Conservation (phyloP, 495 filamentous ascomycete species). For the Endocarpon pusillum region DNA sequence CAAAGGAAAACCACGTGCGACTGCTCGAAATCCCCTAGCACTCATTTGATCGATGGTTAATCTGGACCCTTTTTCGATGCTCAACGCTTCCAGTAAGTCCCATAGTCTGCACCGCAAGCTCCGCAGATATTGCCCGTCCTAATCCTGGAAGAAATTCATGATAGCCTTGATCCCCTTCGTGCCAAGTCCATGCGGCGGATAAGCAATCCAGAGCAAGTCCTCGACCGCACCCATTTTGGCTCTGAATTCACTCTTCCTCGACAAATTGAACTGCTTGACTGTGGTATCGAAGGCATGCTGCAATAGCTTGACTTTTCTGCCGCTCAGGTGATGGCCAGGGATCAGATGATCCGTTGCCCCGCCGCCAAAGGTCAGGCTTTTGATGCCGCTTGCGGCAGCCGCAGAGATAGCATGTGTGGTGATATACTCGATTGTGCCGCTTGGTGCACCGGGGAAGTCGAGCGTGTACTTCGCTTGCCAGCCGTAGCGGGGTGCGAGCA, state of each 20-base stretch:
- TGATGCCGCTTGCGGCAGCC: constrained; percentile 42
- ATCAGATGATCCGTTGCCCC: constrained; percentile 50
- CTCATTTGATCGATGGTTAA: too few relatives aligned
- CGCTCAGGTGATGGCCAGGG: constrained; percentile 58
- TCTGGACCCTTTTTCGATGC: too few relatives aligned
- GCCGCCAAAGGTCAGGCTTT: constrained; percentile 61
- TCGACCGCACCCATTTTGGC: constrained; percentile 68
- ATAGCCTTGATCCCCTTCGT: constrained; percentile 58
- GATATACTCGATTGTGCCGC: constrained; percentile 62
- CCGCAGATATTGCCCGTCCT: too few relatives aligned
- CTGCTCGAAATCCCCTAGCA: too few relatives aligned
- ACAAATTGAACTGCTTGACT: constrained; percentile 58
- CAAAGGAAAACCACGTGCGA: too few relatives aligned
- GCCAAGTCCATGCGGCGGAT: constrained; percentile 63
- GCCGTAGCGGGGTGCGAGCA: constrained; percentile 55
- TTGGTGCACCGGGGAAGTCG: constrained; percentile 65
- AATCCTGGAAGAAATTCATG: constrained; percentile 70
- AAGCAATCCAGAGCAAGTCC: constrained; percentile 65
- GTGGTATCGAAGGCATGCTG: constrained; percentile 60
- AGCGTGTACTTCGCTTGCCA: constrained; percentile 82
- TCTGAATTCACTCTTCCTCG: constrained; percentile 70
- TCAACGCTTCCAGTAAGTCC: too few relatives aligned
- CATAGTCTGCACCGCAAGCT: too few relatives aligned
- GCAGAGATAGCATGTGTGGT: constrained; percentile 61
- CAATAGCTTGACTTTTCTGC: constrained; percentile 53